Percentiles rank a stretch among this genome's conserved stretches.
These are phyloP conservation scores for Tylopilus vinaceipallidus DNA, from an alignment of 768 basidiomycete species.

Conservation along the genomic window DNA sequence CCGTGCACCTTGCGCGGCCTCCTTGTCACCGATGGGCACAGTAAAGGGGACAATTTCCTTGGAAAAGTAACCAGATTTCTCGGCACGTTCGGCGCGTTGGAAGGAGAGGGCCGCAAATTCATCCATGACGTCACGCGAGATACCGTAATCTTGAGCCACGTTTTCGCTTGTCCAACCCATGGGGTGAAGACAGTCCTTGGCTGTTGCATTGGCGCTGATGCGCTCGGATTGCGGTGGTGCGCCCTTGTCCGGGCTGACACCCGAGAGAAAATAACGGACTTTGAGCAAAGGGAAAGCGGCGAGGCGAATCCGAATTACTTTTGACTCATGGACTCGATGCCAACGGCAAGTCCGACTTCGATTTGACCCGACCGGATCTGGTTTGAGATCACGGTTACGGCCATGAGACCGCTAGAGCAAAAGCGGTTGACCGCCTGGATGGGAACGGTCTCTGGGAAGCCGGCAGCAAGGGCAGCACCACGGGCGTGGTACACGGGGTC, in stretches of 20 bases:
- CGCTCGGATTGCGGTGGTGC: conserved; percentile 60
- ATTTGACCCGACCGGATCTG: conserved; percentile 77
- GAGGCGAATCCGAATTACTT: conserved; percentile 43
- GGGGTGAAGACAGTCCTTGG: conserved; percentile 61
- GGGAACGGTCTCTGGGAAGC: conserved; percentile 75
- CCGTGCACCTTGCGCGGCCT: conserved; percentile 51
- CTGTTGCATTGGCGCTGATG: conserved; percentile 51
- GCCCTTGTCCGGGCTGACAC: conserved; percentile 58
- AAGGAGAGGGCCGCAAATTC: conserved; percentile 71
- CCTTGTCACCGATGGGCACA: conserved; percentile 60
- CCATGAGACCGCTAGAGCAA: conserved; percentile 87
- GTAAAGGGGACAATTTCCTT: conserved; percentile 77
- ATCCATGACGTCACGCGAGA: conserved; percentile 77
- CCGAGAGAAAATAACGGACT: not conserved
- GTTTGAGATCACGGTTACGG: conserved; percentile 72
- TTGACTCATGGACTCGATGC: conserved; percentile 85
- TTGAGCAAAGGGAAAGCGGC: not conserved
- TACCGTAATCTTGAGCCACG: conserved; percentile 69
- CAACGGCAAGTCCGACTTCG: conserved; percentile 74
- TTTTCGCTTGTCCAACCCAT: conserved; percentile 95
- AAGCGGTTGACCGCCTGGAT: conserved; percentile 76
- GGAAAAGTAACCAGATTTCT: conserved; percentile 61
- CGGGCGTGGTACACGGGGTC: conserved; percentile 70
- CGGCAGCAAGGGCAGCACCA: conserved; percentile 73
- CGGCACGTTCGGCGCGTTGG: conserved; percentile 73